These are phyloP conservation scores for Tremellales sp. DNA, from an alignment of 1,284 basidiomycete genomes.

Conservation along the genomic window DNA sequence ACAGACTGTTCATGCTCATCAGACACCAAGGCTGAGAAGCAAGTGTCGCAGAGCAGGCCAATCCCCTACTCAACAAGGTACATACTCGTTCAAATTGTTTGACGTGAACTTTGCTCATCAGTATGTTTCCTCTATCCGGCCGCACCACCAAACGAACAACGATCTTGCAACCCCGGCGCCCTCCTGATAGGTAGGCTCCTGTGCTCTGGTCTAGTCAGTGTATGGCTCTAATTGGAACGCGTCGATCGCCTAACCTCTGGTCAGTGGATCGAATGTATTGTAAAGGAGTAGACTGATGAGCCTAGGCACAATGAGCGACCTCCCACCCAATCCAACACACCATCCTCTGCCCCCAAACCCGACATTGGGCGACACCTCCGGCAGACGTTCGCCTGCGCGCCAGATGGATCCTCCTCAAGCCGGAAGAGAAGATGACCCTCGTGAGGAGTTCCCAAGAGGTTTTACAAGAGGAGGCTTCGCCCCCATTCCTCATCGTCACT, in stretches of 20 bases:
- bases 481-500: constrained; percentile 31
- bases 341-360: constrained; percentile 6
- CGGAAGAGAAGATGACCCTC: neutral
- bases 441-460: constrained; percentile 8
- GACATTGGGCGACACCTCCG: constrained; percentile 5
- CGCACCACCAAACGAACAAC: neutral
- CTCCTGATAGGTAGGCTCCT: neutral
- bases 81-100: neutral
- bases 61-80: neutral
- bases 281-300: no score
- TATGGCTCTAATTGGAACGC: no score
- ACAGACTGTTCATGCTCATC: no score
- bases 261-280: no score
- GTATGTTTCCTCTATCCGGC: neutral
- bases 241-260: no score
- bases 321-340: constrained; percentile 8
- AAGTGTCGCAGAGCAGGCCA: no score
- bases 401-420: neutral
- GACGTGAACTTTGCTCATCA: neutral
- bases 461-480: constrained; percentile 33
- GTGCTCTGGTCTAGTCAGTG: no score
- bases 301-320: neutral
- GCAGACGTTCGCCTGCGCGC: constrained; percentile 2
- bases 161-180: neutral
- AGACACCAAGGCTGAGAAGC: no score